phyloP scores from a whole-genome alignment of 306 rosid genomes.

The Inga laurina region DNA sequence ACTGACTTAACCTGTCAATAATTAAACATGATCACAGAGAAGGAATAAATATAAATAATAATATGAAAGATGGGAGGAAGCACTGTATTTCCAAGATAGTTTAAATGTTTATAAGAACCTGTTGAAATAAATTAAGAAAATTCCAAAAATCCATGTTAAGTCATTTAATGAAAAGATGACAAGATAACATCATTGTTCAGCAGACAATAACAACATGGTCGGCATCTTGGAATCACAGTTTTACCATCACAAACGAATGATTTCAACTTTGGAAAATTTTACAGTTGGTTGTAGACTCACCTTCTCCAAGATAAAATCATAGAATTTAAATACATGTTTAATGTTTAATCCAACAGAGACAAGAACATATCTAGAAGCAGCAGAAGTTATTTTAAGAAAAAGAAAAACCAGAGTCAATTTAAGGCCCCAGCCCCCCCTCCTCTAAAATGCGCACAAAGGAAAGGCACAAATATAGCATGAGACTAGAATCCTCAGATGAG shows the following conservation, averaged over 20 bases:
- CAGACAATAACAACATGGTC: constrained; percentile 4
- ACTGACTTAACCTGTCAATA: constrained; percentile 58
- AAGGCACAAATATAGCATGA: neutral
- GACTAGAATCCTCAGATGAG: neutral
- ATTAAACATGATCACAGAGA: constrained; percentile 17
- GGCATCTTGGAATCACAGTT: neutral
- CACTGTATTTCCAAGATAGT: neutral
- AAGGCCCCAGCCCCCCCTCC: neutral
- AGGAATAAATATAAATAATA: neutral
- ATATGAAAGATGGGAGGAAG: constrained; percentile 17
- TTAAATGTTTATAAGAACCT: neutral
- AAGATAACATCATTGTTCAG: neutral
- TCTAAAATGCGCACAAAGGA: neutral
- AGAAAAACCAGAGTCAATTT: neutral
- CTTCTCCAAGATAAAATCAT: constrained; percentile 1
- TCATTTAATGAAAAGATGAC: constrained; percentile 1
- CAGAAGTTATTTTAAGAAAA: neutral
- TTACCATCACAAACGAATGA: neutral
- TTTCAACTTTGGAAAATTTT: neutral
- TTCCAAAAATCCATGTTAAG: neutral
- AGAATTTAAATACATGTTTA: neutral
- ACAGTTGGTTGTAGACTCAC: neutral
- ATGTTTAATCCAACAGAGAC: constrained; percentile 9
- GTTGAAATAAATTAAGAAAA: neutral
- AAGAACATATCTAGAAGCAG: neutral